Conservation (phyloP, 805 yeast genomes). For the Starmerella gropengiesseri region DNA sequence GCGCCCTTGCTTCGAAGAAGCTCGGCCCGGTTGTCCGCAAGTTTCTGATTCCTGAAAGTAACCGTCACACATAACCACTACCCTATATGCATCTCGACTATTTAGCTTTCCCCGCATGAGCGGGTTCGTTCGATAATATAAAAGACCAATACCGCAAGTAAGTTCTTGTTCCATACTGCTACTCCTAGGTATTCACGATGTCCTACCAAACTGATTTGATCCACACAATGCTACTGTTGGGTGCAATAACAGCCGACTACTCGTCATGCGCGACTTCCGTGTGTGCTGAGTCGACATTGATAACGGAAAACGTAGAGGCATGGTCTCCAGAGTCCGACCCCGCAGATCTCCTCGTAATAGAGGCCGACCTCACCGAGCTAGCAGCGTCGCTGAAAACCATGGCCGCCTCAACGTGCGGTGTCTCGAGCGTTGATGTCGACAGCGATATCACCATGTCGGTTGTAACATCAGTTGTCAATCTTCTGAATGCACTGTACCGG, state of each 20-base stretch:
- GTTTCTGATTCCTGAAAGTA: no score
- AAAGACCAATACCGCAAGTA: no score
- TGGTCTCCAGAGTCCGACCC: neutral
- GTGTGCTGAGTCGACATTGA: neutral
- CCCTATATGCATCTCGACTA: no score
- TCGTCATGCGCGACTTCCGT: neutral
- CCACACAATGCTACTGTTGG: neutral
- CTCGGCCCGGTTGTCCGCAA: no score
- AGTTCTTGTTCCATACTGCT: neutral
- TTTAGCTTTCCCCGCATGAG: constrained; percentile 2
- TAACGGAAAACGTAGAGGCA: neutral
- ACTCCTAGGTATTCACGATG: neutral
- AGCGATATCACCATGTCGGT: neutral
- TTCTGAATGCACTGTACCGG: neutral
- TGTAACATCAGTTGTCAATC: neutral
- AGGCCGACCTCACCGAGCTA: constrained; percentile 3
- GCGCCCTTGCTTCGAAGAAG: no score
- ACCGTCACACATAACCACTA: no score
- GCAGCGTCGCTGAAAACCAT: neutral
- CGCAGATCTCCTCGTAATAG: neutral
- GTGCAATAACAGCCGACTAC: constrained; percentile 5
- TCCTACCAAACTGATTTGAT: neutral
- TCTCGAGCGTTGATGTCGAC: constrained; percentile 1
- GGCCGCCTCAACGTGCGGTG: neutral
- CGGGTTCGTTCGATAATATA: neutral